Evolutionary conservation across 371 early-diverging fungal species (phyloP).

Genomic region (Massospora cicadina): DNA sequence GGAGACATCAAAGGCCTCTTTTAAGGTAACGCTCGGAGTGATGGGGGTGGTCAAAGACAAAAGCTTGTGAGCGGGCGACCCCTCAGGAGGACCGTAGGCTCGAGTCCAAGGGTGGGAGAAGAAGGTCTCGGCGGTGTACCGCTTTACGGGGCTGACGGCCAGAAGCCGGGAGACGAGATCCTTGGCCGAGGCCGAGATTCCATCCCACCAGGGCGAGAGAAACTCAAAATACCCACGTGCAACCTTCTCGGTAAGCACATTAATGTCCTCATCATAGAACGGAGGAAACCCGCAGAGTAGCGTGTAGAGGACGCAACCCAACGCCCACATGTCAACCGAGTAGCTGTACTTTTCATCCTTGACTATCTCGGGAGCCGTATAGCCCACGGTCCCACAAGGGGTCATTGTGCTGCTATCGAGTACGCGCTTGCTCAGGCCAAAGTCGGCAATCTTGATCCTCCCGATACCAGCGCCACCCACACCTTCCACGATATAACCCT

Average conservation of each 20-base stretch:
- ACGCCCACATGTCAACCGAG: constrained; percentile 85
- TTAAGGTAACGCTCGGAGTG: constrained; percentile 27
- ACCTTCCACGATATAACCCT: constrained; percentile 48
- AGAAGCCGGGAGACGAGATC: constrained; percentile 68
- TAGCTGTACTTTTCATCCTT: constrained; percentile 61
- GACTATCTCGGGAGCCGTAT: constrained; percentile 83
- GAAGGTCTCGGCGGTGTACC: constrained; percentile 70
- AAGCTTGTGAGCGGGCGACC: background rate
- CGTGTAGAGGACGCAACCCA: constrained; percentile 82
- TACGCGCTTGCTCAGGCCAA: constrained; percentile 64
- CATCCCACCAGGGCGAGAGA: constrained; percentile 80
- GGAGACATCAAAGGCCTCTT: constrained; percentile 38
- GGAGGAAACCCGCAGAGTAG: constrained; percentile 81
- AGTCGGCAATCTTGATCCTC: constrained; percentile 66
- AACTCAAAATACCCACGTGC: constrained; percentile 54
- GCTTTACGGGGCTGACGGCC: constrained; percentile 56
- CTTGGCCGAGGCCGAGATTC: constrained; percentile 47
- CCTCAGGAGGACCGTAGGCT: background rate
- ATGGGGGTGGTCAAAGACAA: constrained; percentile 2
- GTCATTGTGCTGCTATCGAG: constrained; percentile 68
- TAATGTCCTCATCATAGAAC: constrained; percentile 67
- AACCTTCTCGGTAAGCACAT: constrained; percentile 52
- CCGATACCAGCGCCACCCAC: constrained; percentile 70
- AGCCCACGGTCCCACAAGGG: constrained; percentile 81
- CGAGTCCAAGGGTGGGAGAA: constrained; percentile 71